Conservation (phyloP, 768 basidiomycete species). For the Macrolepiota dolichaula region DNA sequence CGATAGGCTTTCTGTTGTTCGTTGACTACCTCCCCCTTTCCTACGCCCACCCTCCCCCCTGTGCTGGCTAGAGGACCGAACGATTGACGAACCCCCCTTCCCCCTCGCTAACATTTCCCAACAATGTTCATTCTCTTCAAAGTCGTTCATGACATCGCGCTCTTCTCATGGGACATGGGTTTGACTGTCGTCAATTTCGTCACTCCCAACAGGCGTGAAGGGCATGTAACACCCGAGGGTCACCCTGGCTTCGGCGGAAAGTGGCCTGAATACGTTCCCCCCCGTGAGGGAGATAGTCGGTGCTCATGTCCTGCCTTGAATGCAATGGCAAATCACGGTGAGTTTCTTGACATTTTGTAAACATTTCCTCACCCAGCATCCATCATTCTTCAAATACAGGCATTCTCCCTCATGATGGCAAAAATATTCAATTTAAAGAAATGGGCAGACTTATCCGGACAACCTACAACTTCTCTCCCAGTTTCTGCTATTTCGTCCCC, state of each 20-base stretch:
- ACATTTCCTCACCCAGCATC: not conserved
- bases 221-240: constrained; percentile 53
- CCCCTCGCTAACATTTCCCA: not conserved
- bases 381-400: constrained; percentile 32
- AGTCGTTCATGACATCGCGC: constrained; percentile 16
- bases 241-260: constrained; percentile 53
- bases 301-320: constrained; percentile 76
- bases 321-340: constrained; percentile 82
- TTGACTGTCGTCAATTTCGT: constrained; percentile 52
- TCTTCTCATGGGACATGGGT: constrained; percentile 43
- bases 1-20: too few species aligned
- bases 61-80: not conserved
- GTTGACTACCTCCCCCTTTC: too few species aligned
- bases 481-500: constrained; percentile 67
- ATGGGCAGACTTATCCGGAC: constrained; percentile 38
- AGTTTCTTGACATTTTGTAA: constrained; percentile 1
- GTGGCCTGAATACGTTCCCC: constrained; percentile 67
- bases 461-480: constrained; percentile 68
- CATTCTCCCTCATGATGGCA: constrained; percentile 63
- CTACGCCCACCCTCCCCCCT: not conserved
- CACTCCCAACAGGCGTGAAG: constrained; percentile 43
- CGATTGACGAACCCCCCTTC: too few species aligned
- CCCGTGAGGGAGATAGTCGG: constrained; percentile 63
- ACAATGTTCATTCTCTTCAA: constrained; percentile 10
- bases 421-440: constrained; percentile 61